Evolutionary conservation across 169 alveolate genomes (phyloP).

Genomic region (Cryptosporidium felis): DNA sequence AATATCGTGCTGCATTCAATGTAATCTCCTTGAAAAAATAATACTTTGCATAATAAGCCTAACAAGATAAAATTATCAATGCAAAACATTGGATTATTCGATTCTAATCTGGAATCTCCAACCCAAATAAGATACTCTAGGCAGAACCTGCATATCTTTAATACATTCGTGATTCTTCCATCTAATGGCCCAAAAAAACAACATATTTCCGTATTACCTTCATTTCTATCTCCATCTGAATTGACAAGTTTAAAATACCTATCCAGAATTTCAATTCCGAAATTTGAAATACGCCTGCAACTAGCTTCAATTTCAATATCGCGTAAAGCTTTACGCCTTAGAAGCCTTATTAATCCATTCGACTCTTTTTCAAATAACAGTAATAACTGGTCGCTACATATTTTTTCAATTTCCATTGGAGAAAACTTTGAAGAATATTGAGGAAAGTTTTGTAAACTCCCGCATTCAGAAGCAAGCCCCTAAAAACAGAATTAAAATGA

Average conservation of each 20-base stretch:
- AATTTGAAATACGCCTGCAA: background rate
- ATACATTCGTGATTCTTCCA: conserved; percentile 22
- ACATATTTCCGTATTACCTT: background rate
- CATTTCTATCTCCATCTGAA: background rate
- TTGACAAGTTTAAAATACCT: background rate
- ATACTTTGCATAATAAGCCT: conserved; percentile 1
- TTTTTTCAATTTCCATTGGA: conserved; percentile 14
- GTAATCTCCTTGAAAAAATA: conserved; percentile 51
- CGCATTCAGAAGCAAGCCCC: too few relatives aligned
- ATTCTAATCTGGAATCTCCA: background rate
- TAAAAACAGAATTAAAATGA: too few relatives aligned
- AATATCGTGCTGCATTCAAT: conserved; percentile 13
- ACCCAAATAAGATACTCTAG: conserved; percentile 30
- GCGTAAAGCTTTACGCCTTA: background rate
- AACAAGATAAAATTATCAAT: background rate
- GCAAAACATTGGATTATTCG: too few relatives aligned
- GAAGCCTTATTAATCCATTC: background rate
- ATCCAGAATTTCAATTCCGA: conserved; percentile 29
- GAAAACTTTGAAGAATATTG: too few relatives aligned
- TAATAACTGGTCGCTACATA: background rate
- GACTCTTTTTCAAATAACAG: background rate
- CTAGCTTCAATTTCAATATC: background rate
- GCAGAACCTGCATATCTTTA: conserved; percentile 47
- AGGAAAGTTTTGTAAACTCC: too few relatives aligned
- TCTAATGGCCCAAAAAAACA: background rate